A percentile compares a stretch with the other conserved stretches of the same genome.
Conservation (phyloP, 1,284 basidiomycete species). For the Leccinum angustisporum region DNA sequence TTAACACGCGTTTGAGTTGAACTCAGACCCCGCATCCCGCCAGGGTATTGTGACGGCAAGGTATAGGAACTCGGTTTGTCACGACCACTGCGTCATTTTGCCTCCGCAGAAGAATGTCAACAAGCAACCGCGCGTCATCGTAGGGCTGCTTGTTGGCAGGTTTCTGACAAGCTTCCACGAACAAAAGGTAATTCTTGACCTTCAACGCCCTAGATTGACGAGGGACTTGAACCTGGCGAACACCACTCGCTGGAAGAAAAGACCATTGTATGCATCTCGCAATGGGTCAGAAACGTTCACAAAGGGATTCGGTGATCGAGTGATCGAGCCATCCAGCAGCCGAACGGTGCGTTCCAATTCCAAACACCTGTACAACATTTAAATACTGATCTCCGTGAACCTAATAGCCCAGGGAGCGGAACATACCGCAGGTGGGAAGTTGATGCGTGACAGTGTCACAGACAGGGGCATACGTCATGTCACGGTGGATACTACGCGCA, state of each 20-base stretch:
- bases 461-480: conserved; percentile 32
- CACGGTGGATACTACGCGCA: conserved; percentile 19
- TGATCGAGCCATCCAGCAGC: not conserved
- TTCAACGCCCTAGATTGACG: not conserved
- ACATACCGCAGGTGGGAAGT: conserved; percentile 20
- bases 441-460: conserved; percentile 27
- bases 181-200: conserved; percentile 6
- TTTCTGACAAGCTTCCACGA: not conserved
- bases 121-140: conserved; percentile 1
- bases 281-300: not conserved
- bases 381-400: conserved; percentile 1
- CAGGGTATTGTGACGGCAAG: conserved; percentile 28
- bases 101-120: conserved; percentile 16
- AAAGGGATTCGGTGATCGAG: not conserved
- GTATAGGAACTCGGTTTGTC: conserved; percentile 18
- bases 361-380: not conserved
- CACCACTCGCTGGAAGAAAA: conserved; percentile 9
- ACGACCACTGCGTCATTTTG: conserved; percentile 17
- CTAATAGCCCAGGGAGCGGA: not conserved
- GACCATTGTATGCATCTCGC: not conserved
- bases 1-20: conserved; percentile 19
- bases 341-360: conserved; percentile 9
- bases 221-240: conserved; percentile 5
- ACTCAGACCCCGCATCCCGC: conserved; percentile 22
- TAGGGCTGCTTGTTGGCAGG: not conserved